Evolutionary conservation across 352 stramenopile species (phyloP).

Genomic region (Lagenidium giganteum): DNA sequence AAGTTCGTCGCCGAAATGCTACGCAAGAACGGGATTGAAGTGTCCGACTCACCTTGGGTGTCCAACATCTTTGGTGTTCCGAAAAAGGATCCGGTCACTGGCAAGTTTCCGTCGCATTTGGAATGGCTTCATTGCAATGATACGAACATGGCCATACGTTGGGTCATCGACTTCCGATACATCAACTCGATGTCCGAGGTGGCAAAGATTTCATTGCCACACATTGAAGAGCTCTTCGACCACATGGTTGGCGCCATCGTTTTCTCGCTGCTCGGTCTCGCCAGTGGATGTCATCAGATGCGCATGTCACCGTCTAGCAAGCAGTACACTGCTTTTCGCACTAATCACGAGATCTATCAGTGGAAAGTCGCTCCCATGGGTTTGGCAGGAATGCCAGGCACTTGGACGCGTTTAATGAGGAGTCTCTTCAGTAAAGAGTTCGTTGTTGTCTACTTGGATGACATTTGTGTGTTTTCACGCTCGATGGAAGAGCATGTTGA

Average conservation of each 20-base stretch:
- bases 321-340: conserved; percentile 2
- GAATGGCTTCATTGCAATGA: too few species aligned
- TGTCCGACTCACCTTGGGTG: conserved; percentile 14
- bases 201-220: too few species aligned
- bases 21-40: conserved; percentile 11
- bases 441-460: conserved; percentile 5
- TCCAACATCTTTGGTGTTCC: conserved; percentile 19
- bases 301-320: not conserved
- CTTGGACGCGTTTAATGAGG: conserved; percentile 6
- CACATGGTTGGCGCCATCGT: too few species aligned
- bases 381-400: conserved; percentile 5
- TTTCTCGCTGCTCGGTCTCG: conserved; percentile 6
- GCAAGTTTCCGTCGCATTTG: not conserved
- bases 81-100: conserved; percentile 10
- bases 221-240: too few species aligned
- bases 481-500: conserved; percentile 1
- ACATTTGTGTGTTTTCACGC: conserved; percentile 2
- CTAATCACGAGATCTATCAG: conserved; percentile 2
- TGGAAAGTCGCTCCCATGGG: conserved; percentile 3
- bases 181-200: too few species aligned
- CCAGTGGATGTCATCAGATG: conserved; percentile 13
- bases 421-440: conserved; percentile 7
- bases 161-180: too few species aligned
- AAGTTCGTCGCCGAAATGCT: conserved; percentile 11
- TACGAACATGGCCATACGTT: too few species aligned